Evolutionary conservation across 768 basidiomycete genomes (phyloP).

Genomic region (Royoungia palumana): DNA sequence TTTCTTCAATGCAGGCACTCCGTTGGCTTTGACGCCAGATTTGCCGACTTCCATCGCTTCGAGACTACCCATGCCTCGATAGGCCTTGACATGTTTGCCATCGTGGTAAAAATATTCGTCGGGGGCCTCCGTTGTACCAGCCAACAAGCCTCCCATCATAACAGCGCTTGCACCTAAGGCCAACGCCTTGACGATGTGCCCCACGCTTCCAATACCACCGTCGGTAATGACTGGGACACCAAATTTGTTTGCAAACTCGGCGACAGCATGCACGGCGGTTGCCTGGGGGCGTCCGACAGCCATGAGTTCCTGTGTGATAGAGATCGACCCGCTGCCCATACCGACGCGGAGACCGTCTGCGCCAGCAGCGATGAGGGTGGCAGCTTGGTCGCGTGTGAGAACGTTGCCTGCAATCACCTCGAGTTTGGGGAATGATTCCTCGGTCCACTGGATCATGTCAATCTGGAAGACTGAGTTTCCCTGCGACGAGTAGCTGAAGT

Average conservation of each 20-base stretch:
- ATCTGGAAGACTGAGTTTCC: constrained; percentile 93
- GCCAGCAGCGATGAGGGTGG: constrained; percentile 87
- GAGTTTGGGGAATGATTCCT: constrained; percentile 75
- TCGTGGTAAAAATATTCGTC: constrained; percentile 99
- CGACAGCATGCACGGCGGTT: constrained; percentile 94
- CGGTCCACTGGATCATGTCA: constrained; percentile 95
- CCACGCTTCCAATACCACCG: constrained; percentile 92
- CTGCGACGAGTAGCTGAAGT: constrained; percentile 83
- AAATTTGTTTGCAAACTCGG: constrained; percentile 90
- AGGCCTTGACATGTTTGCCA: constrained; percentile 97
- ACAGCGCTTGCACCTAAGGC: constrained; percentile 92
- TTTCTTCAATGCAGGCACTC: constrained; percentile 38
- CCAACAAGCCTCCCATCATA: constrained; percentile 98
- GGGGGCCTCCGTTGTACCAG: constrained; percentile 94
- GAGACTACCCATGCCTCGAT: constrained; percentile 96
- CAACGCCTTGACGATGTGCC: constrained; percentile 96
- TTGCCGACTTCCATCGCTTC: constrained; percentile 89
- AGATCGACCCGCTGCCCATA: constrained; percentile 98
- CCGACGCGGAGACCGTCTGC: constrained; percentile 95
- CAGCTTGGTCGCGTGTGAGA: constrained; percentile 96
- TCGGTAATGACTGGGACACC: constrained; percentile 97
- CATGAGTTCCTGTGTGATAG: constrained; percentile 99
- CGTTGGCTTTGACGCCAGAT: constrained; percentile 18
- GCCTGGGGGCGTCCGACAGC: constrained; percentile 98
- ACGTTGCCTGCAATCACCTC: constrained; percentile 98